Base-by-base conservation (phyloP, 1,284 basidiomycete genomes). In the Sporisorium reilianum region DNA sequence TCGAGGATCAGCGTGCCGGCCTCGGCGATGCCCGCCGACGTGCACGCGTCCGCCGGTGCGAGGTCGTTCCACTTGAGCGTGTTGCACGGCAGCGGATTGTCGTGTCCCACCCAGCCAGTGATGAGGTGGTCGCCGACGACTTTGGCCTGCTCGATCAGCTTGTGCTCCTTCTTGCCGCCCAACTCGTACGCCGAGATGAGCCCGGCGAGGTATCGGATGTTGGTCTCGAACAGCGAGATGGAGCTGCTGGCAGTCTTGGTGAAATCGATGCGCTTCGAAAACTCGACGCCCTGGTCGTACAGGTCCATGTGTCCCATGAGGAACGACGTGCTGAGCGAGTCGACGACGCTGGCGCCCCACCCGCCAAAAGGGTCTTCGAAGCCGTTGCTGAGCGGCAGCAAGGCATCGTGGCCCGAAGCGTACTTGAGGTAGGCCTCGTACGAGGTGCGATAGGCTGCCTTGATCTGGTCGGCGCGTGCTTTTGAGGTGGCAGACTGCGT, bases 321-420 rank as follows among this genome's bases (percentile, higher is more conserved):
- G 55, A 72, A 57, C 14, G 77, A 69, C 0, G 81, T 82, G 52
- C 61, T 74, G 49, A 80, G 70, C 2, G 77, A 73, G 36, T 83
- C 81, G 44, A 83, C 69, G 16, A 77, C 57, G n/a, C 63, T 75
- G 12, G 80, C 81, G 3, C 80, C 81, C 81, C 81, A 83, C 11
- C 73, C 78, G 23, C 79, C 78, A 23, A 79, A 69, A 0, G 65
- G 62, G 45, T 77, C 71, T 3, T 50, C 52, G 48, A 64, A 64
- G 18, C 53, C 50, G 41, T 79, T 64, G 57, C 49, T 51, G 20
- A 80, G 57, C 5, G 80, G 78, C 1, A 68, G 48, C 9, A 80
- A 63, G 11, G 75, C 67, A 55, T 81, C 79, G 50, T 64, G 64
- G 2, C 64, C 64, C 2, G 52, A 49, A 9, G 77, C 76, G 53